phyloP scores from a whole-genome alignment of 2,329 filamentous ascomycete species.

The Phyllosticta citrichinensis region DNA sequence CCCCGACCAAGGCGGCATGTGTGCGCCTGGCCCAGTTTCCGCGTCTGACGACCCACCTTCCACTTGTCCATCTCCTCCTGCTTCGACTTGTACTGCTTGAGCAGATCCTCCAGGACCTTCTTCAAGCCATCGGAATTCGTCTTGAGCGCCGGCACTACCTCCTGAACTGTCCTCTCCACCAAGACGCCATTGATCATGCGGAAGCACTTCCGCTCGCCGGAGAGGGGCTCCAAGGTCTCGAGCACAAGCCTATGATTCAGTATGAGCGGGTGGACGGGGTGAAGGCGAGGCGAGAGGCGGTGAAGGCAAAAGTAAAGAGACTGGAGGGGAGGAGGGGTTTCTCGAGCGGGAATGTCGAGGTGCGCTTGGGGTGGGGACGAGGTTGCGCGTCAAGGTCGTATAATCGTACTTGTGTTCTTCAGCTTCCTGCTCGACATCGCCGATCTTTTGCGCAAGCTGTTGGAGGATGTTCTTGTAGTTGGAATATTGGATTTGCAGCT shows the following conservation, averaged over 20 bases:
- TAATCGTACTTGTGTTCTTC: conserved; percentile 89
- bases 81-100: conserved; percentile 93
- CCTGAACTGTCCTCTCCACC: conserved; percentile 85
- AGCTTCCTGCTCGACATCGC: conserved; percentile 91
- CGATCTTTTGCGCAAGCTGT: conserved; percentile 90
- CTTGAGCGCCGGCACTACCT: conserved; percentile 81
- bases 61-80: conserved; percentile 94
- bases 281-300: conserved; percentile 13
- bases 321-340: conserved; percentile 6
- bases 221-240: conserved; percentile 76
- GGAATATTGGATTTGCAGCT: conserved; percentile 69
- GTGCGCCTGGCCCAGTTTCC: neutral
- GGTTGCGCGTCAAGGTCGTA: conserved; percentile 1
- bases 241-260: conserved; percentile 66
- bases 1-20: neutral
- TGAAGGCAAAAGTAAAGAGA: conserved; percentile 12
- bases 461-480: conserved; percentile 72
- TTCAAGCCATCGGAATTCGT: conserved; percentile 91
- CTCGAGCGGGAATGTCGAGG: conserved; percentile 14
- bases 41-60: conserved; percentile 60
- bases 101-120: conserved; percentile 85
- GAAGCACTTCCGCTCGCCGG: conserved; percentile 87
- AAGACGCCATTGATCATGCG: conserved; percentile 97
- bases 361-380: conserved; percentile 13
- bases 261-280: neutral